Base-by-base conservation (phyloP, 140 eudicot genomes). In the Senecio squalidus region DNA sequence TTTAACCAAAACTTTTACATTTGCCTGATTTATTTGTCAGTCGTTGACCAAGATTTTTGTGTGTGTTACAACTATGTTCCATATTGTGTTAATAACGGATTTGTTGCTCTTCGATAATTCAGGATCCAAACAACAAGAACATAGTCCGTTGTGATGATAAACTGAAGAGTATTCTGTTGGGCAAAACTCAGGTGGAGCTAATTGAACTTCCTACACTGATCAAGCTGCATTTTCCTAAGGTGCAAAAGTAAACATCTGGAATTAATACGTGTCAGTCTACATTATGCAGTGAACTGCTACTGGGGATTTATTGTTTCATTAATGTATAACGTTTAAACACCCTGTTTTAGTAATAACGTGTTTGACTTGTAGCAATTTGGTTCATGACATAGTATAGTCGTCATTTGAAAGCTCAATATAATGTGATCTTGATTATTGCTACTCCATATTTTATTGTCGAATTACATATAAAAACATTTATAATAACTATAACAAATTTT, bases 111-210 rank as follows among this genome's bases (percentile, higher is more conserved):
- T 36, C 48, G 36, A 17, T 57, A 39, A 60, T 71, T 63, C 78
- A 93, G 99, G 99, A 93, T 81, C 89, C 95, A 52, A 55, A 75
- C 36, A 80, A 93, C 79, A 88, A 84, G 81, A 93, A 80, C 68
- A 49, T 84, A 20, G 96, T 93, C 33, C 72, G 80, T 46, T 93
- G 99, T 72, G 96, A 88, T 74, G 87, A 78, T 57, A 88, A 93
- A 84, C 70, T 93, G 81, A 88, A 79, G 85, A 76, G 95, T 50
- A 78, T 88, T 68, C 62, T 88, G 68, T 67, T 84, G 78, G 99
- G 99, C 36, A 93, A 84, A 76, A 58, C 83, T 58, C 78, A 76
- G 70, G 60, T 92, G 71, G 98, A 87, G 47, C 93, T 92, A 23
- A 64, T 72, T 55, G 99, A 93, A 68, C 96, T 93, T 73, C 99